Base-by-base conservation (phyloP, 331 rosid species). In the Rhamnella rubrinervis region DNA sequence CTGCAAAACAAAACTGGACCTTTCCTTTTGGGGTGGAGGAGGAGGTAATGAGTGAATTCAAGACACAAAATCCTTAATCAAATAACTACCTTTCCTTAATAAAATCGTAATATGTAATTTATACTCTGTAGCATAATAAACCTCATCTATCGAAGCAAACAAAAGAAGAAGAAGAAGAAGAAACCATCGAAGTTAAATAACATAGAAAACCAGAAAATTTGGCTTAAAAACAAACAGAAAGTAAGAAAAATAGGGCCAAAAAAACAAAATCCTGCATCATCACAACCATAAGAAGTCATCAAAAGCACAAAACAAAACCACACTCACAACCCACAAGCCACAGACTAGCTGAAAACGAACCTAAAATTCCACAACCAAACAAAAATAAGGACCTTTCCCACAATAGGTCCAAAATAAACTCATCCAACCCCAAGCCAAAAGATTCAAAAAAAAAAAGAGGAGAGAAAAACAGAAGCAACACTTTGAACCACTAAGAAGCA, bases 301-400 rank as follows among this genome's bases (percentile, higher is more conserved):
- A 50, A 37, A 19, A 28, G 28, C 50, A 57, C 16, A 50, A 50
- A 14, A 57, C 66, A 55, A 49, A 70, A 49, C 44, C 44, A 57
- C 63, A 63, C 71, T 57, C 76, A 65, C 41, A 68, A 41, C 37
- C 23, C 68, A 59, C 39, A 9, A 44, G 59, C 57, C 23, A 17
- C 57, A 5, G 23, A 52, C 57, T 16, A 56, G 59, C 64, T 40
- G 14, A 55, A 28, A 72, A 55, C 1, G 52, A 26, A 39, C 15
- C 20, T 26, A 55, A 63, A 38, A 60, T 50, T 61, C 49, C 60
- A 61, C 52, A 12, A 52, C 62, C 63, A 38, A 39, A 25, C 7
- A 59, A 74, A 74, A 25, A 11, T 26, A 38, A 16, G 17, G 5
- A 49, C 26, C 47, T 37, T 57, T 38, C 12, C 23, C 25, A 20